Conservation (phyloP, 1,139 yeast species). For the Taphrina sp. region DNA sequence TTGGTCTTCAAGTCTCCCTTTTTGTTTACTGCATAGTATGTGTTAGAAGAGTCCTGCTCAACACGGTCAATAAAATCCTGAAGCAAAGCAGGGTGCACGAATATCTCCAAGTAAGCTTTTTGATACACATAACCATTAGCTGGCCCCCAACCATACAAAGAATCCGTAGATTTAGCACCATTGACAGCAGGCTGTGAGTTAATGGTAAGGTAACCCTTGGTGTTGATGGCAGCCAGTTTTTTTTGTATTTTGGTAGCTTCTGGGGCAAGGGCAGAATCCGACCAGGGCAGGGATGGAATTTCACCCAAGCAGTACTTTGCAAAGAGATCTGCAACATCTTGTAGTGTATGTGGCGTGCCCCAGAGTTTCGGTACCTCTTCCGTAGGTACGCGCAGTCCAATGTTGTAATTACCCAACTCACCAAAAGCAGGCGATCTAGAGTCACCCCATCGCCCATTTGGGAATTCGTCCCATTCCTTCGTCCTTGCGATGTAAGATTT, state of each 20-base stretch:
- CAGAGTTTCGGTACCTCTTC: conserved; percentile 76
- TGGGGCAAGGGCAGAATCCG: conserved; percentile 79
- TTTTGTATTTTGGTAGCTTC: conserved; percentile 68
- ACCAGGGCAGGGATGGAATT: conserved; percentile 84
- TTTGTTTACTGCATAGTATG: conserved; percentile 74
- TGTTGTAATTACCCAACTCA: conserved; percentile 63
- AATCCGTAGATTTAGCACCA: conserved; percentile 69
- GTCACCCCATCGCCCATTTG: conserved; percentile 95
- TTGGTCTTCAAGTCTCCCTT: conserved; percentile 59
- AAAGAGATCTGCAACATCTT: conserved; percentile 63
- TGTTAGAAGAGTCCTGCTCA: conserved; percentile 54
- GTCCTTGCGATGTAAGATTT: conserved; percentile 87
- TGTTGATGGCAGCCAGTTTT: conserved; percentile 61
- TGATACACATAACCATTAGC: conserved; percentile 87
- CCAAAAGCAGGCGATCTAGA: conserved; percentile 92
- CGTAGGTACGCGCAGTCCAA: conserved; percentile 55
- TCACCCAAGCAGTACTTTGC: conserved; percentile 66
- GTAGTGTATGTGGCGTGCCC: conserved; percentile 68
- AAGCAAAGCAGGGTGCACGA: conserved; percentile 62
- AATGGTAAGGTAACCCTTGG: conserved; percentile 69
- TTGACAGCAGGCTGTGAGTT: conserved; percentile 95
- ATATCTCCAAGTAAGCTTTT: conserved; percentile 83
- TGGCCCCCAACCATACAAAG: conserved; percentile 94
- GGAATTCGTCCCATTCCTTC: conserved; percentile 91
- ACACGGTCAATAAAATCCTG: conserved; percentile 47